Percentiles rank a stretch among this genome's conserved stretches.
phyloP scores from a whole-genome alignment of 176 grass and related monocot species.

The Zoysia japonica region DNA sequence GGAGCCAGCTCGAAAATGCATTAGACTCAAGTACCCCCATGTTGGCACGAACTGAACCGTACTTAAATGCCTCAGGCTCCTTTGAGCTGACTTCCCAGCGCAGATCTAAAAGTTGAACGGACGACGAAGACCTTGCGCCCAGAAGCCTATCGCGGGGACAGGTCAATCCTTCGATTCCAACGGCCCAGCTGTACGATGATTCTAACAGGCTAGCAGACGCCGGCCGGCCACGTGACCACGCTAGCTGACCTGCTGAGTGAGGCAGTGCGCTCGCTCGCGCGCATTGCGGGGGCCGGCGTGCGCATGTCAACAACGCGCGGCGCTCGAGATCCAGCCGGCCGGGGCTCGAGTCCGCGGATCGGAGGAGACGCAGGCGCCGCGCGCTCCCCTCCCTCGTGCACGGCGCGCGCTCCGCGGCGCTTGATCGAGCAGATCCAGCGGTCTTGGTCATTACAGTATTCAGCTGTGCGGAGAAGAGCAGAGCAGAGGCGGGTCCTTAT shows the following conservation, averaged over 20 bases:
- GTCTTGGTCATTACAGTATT: neutral
- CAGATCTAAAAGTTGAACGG: neutral
- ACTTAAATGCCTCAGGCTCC: neutral
- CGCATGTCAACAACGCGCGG: constrained; percentile 1
- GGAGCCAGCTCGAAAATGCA: neutral
- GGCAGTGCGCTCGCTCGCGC: too few relatives aligned
- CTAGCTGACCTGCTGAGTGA: too few relatives aligned
- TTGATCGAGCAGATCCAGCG: neutral
- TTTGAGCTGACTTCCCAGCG: neutral
- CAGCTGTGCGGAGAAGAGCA: neutral
- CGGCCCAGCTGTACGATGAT: neutral
- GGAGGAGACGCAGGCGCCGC: too few relatives aligned
- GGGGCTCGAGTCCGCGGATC: neutral
- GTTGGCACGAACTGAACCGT: too few relatives aligned
- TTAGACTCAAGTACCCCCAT: neutral
- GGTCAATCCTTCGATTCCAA: neutral
- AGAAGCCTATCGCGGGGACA: neutral
- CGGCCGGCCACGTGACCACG: neutral
- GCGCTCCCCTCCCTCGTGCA: neutral
- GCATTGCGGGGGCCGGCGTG: neutral
- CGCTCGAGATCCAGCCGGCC: neutral
- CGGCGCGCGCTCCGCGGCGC: constrained; percentile 3
- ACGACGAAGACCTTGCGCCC: neutral
- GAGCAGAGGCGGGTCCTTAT: too few relatives aligned
- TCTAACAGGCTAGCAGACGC: neutral